These are phyloP conservation scores for Triticum dicoccoides DNA, from an alignment of 176 grass and related monocot genomes.

Conservation along the genomic window DNA sequence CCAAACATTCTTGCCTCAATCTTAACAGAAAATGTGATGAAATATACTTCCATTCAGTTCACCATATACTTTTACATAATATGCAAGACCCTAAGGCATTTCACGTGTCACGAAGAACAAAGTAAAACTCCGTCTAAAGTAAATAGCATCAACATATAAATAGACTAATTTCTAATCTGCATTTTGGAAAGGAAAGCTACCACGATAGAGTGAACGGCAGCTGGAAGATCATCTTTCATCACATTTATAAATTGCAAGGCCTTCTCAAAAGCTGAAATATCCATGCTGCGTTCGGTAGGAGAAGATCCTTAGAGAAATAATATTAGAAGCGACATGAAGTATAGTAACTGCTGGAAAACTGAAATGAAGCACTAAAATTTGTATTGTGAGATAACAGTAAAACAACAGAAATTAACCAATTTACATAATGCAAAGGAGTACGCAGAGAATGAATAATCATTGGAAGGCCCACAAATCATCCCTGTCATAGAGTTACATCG, in stretches of 20 bases:
- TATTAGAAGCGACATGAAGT: constrained; percentile 78
- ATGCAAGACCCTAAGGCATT: neutral
- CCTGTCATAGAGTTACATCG: neutral
- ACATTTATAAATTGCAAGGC: constrained; percentile 83
- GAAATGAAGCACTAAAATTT: neutral
- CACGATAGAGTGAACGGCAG: constrained; percentile 94
- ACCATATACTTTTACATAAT: neutral
- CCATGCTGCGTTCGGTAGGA: constrained; percentile 98
- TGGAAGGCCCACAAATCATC: constrained; percentile 4
- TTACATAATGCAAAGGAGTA: constrained; percentile 1
- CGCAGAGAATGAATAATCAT: neutral
- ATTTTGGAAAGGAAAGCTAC: constrained; percentile 44
- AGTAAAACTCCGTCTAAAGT: neutral
- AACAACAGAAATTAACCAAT: neutral
- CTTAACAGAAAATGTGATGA: constrained; percentile 3
- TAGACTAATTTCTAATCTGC: constrained; percentile 10
- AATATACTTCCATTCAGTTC: neutral
- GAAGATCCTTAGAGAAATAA: constrained; percentile 99
- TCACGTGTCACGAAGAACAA: neutral
- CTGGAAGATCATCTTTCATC: constrained; percentile 77
- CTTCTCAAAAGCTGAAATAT: constrained; percentile 84
- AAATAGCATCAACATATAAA: constrained; percentile 5
- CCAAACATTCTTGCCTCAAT: neutral
- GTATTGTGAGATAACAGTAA: constrained; percentile 19
- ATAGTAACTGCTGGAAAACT: constrained; percentile 44